A percentile compares a stretch with the other conserved stretches of the same genome.
Conservation (phyloP, 179 eudicot genomes). For the Heliamphora pulchella region DNA sequence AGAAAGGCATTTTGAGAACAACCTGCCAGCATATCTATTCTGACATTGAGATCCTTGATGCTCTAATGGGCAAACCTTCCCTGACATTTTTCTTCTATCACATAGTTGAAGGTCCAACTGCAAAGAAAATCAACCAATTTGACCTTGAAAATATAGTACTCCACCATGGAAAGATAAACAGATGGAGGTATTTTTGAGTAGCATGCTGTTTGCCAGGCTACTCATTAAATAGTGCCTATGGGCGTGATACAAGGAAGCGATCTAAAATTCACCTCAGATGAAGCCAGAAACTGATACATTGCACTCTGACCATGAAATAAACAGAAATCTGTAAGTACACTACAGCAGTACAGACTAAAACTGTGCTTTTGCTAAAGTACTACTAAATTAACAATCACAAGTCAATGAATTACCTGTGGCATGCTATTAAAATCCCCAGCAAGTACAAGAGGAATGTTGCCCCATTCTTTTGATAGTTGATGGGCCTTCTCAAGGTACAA, state of each 20-base stretch:
- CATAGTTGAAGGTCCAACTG: slow-evolving; percentile 65
- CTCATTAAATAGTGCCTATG: background rate
- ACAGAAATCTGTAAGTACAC: slow-evolving; percentile 6
- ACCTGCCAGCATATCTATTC: slow-evolving; percentile 34
- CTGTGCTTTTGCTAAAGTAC: background rate
- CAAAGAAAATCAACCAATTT: slow-evolving; percentile 12
- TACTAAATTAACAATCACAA: background rate
- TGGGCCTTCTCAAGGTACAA: slow-evolving; percentile 72
- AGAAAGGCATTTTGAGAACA: background rate
- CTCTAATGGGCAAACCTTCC: slow-evolving; percentile 30
- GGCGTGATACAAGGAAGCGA: background rate
- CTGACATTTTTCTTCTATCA: slow-evolving; percentile 59
- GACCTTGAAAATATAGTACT: background rate
- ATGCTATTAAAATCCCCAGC: slow-evolving; percentile 78
- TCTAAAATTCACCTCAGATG: slow-evolving; percentile 52
- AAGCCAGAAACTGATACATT: slow-evolving; percentile 61
- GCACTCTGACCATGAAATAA: slow-evolving; percentile 62
- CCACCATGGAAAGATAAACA: background rate
- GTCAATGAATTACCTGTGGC: slow-evolving; percentile 46
- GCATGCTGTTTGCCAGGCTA: background rate
- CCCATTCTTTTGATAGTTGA: slow-evolving; percentile 63
- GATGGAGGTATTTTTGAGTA: background rate
- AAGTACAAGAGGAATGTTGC: slow-evolving; percentile 67
- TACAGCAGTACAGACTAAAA: background rate
- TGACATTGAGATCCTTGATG: slow-evolving; percentile 17